Conservation (phyloP, 2,329 filamentous ascomycete species). For the Aspergillus sp. region DNA sequence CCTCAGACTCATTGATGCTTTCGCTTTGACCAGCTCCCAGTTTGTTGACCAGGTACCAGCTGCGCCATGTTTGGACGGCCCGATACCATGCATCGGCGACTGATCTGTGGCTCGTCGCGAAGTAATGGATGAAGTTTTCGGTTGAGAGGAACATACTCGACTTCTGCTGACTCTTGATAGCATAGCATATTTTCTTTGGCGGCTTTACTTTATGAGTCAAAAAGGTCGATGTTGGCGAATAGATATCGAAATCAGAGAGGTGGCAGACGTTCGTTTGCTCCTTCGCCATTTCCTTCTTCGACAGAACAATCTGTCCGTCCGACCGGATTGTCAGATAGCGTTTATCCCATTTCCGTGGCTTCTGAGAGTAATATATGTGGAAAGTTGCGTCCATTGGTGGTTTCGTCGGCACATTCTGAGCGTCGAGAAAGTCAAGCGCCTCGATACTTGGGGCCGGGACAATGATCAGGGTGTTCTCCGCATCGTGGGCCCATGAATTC, state of each 20-base stretch:
- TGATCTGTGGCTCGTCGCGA: slow-evolving; percentile 72
- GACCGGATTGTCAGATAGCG: slow-evolving; percentile 70
- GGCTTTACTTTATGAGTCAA: slow-evolving; percentile 71
- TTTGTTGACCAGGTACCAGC: slow-evolving; percentile 83
- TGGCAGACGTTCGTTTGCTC: slow-evolving; percentile 74
- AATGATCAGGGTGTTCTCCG: slow-evolving; percentile 72
- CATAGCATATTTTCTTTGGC: slow-evolving; percentile 82
- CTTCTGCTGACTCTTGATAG: slow-evolving; percentile 90
- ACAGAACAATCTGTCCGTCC: slow-evolving; percentile 69
- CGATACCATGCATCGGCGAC: slow-evolving; percentile 69
- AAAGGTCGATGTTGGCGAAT: slow-evolving; percentile 69
- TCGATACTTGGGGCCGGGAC: slow-evolving; percentile 58
- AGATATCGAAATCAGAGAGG: slow-evolving; percentile 89
- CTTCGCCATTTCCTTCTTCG: slow-evolving; percentile 72
- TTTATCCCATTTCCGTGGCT: slow-evolving; percentile 85
- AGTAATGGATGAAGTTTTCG: slow-evolving; percentile 89
- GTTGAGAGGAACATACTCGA: slow-evolving; percentile 77
- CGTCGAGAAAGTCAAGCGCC: slow-evolving; percentile 53
- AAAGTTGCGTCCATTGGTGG: slow-evolving; percentile 67
- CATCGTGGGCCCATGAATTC: slow-evolving; percentile 88
- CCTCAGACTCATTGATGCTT: slow-evolving; percentile 14
- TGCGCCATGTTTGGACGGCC: slow-evolving; percentile 77
- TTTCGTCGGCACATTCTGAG: slow-evolving; percentile 61
- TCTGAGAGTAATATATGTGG: slow-evolving; percentile 76
- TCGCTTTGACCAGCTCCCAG: slow-evolving; percentile 57